A percentile compares a stretch with the other conserved stretches of the same genome.
These are phyloP conservation scores for Pyrenochaeta sp. DNA, from an alignment of 2,329 filamentous ascomycete genomes.

Conservation along the genomic window DNA sequence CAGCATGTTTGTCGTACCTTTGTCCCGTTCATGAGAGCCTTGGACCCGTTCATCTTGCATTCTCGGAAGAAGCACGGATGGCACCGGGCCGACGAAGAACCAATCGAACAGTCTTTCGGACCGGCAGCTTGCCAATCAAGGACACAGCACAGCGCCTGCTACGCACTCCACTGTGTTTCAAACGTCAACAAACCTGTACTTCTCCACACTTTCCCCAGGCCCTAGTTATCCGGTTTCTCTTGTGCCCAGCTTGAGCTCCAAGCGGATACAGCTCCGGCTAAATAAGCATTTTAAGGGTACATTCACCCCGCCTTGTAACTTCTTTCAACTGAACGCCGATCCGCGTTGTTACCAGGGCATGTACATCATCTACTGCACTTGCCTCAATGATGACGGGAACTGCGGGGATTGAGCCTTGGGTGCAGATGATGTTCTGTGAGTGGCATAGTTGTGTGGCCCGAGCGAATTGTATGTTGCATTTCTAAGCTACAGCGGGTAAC, in stretches of 20 bases:
- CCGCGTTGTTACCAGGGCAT: slow-evolving; percentile 24
- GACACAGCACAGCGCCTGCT: background rate
- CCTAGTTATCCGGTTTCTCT: slow-evolving; percentile 5
- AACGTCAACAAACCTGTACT: slow-evolving; percentile 3
- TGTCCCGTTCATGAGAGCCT: background rate
- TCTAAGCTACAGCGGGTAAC: background rate
- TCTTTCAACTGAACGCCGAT: slow-evolving; percentile 1
- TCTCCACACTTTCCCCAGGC: slow-evolving; percentile 17
- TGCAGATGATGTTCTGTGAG: slow-evolving; percentile 11
- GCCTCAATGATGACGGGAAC: slow-evolving; percentile 18
- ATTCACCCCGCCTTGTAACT: slow-evolving; percentile 21
- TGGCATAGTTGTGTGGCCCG: slow-evolving; percentile 7
- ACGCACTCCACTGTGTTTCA: slow-evolving; percentile 4
- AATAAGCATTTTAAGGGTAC: slow-evolving; percentile 9
- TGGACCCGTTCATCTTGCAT: background rate
- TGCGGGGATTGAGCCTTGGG: slow-evolving; percentile 33
- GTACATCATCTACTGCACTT: background rate
- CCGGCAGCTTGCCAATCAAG: slow-evolving; percentile 23
- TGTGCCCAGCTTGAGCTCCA: slow-evolving; percentile 6
- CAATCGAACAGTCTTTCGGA: slow-evolving; percentile 6
- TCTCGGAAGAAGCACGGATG: background rate
- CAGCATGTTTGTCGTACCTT: background rate
- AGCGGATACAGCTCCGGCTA: slow-evolving; percentile 15
- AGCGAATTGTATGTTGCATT: slow-evolving; percentile 3
- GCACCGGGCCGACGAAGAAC: background rate